Conservation (phyloP, 1,139 yeast species). For the Blastobotrys proliferans region DNA sequence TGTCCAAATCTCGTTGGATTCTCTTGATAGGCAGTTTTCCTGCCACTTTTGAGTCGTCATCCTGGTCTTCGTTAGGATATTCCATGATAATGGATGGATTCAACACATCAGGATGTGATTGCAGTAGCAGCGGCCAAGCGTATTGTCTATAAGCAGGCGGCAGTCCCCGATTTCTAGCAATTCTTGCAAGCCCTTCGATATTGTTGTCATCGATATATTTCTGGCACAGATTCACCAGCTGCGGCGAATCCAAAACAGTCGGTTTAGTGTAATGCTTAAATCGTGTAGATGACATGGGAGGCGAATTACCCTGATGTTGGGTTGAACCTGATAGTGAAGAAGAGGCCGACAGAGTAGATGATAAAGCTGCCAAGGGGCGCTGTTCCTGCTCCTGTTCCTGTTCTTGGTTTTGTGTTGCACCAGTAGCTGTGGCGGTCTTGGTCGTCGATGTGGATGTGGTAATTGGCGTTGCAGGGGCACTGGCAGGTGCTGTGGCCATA, state of each 20-base stretch:
- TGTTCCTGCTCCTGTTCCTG: constrained; percentile 3
- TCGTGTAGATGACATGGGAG: constrained; percentile 30
- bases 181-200: constrained; percentile 65
- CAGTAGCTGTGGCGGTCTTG: no score
- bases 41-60: constrained; percentile 9
- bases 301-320: constrained; percentile 19
- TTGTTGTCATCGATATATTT: constrained; percentile 48
- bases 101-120: constrained; percentile 79
- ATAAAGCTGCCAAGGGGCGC: constrained; percentile 24
- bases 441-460: no score
- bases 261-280: constrained; percentile 38
- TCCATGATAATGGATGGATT: constrained; percentile 69
- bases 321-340: constrained; percentile 20
- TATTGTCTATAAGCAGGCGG: constrained; percentile 77
- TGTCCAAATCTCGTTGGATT: constrained; percentile 5
- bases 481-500: no score
- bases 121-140: constrained; percentile 81
- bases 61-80: constrained; percentile 16
- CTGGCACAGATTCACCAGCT: constrained; percentile 32
- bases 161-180: constrained; percentile 79
- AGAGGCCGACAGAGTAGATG: constrained; percentile 30
- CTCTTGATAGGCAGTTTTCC: constrained; percentile 3
- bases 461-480: no score
- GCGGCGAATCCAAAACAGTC: constrained; percentile 35
- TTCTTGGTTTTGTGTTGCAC: no score